Evolutionary conservation across 495 filamentous ascomycete genomes (phyloP), one percentile per base, ranked within the genome.

Genomic region (Pyrenopolyporus hunteri): DNA sequence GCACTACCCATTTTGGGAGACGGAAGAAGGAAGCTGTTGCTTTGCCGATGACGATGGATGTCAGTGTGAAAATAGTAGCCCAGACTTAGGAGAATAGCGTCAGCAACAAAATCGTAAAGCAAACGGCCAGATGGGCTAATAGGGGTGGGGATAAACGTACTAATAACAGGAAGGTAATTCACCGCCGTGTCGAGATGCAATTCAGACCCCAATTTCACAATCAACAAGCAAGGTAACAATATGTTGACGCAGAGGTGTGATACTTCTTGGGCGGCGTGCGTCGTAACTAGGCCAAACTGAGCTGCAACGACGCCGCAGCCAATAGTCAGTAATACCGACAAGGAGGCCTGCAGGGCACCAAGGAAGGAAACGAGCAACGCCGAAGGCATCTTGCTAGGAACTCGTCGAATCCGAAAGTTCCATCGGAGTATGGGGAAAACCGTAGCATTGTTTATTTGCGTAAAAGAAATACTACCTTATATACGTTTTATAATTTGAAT

Each of bases 301-400:
- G 82, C 82, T 0, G 84, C 82, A 7, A 85, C 37, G 4, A 85
- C 82, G 35, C 89, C 89, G 59, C 83, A 89, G 17, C 69, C 73
- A 39, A 92, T 85, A 25, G 87, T 88, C 5, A 92, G 73, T 0
- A 91, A 75, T 0, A 92, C 88, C 1, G 88, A 87, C 23, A 90
- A 66, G 23, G 81, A 83, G 20, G 89, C 89, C 67, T 92, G 88
- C 7, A 92, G 69, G 14, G 87, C 88, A 1, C 85, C 87, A 2
- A 91, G 60, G 55, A 91, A 88, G 17, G 87, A 84, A 22, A 71
- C 54, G 22, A 74, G 44, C n/a, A 76, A 25, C 33, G 50, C 53
- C 7, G 53, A 63, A n/a, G 40, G n/a, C 47, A 57, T 63, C 13
- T 58, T 53, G 22, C 1, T 26, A 53, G 11, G 6, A 40, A 26